Percentiles rank a stretch among this genome's conserved stretches.
Conservation (phyloP, 1,139 yeast genomes). For the Debaryomyces subglobosus region DNA sequence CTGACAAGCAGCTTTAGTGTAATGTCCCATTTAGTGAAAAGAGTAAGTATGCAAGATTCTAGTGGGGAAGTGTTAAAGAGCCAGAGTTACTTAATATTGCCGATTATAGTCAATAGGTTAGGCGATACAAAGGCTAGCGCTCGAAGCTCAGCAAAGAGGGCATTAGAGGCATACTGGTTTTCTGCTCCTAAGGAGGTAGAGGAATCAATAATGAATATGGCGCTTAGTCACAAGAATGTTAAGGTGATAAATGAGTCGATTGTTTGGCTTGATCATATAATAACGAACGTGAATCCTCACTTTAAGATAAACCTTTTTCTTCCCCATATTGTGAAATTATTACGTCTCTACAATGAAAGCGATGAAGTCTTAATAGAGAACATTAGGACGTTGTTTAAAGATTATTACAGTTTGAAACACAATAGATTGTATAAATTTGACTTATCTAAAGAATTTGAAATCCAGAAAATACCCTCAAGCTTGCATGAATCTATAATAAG, state of each 20-base stretch:
- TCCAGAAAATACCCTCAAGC: slow-evolving; percentile 36
- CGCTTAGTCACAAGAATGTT: slow-evolving; percentile 46
- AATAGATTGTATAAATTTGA: slow-evolving; percentile 43
- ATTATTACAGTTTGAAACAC: slow-evolving; percentile 32
- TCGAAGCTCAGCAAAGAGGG: slow-evolving; percentile 53
- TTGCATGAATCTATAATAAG: slow-evolving; percentile 32
- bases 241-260: slow-evolving; percentile 47
- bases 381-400: slow-evolving; percentile 25
- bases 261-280: slow-evolving; percentile 36
- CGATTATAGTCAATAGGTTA: slow-evolving; percentile 57
- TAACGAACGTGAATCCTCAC: slow-evolving; percentile 34
- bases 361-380: slow-evolving; percentile 20
- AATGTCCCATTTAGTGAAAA: slow-evolving; percentile 72
- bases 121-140: slow-evolving; percentile 50
- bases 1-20: slow-evolving; percentile 62
- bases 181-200: slow-evolving; percentile 62
- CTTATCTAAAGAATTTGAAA: slow-evolving; percentile 49
- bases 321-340: slow-evolving; percentile 25
- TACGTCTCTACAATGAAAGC: slow-evolving; percentile 11
- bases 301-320: slow-evolving; percentile 35
- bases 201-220: slow-evolving; percentile 48
- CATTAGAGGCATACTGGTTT: slow-evolving; percentile 71
- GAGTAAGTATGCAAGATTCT: slow-evolving; percentile 72
- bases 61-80: slow-evolving; percentile 49
- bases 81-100: slow-evolving; percentile 55